A percentile compares a stretch with the other conserved stretches of the same genome.
phyloP scores from a whole-genome alignment of 331 rosid species.

The Rosa hybrid region DNA sequence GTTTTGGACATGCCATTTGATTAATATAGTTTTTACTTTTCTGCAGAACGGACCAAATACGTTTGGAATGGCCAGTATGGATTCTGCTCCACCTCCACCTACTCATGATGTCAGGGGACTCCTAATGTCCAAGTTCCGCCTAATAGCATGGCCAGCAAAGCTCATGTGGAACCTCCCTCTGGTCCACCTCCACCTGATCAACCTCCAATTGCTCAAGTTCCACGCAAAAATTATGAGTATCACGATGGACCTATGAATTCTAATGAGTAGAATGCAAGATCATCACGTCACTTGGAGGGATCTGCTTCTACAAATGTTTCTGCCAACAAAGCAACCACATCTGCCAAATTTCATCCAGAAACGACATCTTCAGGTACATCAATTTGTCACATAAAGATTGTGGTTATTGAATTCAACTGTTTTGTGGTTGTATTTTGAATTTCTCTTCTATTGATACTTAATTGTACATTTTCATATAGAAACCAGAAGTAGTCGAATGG shows the following conservation, averaged over 20 bases:
- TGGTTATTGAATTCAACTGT: constrained; percentile 1
- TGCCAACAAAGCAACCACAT: constrained; percentile 33
- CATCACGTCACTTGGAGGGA: constrained; percentile 28
- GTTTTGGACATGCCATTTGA: neutral
- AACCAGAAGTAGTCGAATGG: constrained; percentile 36
- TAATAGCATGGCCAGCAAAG: constrained; percentile 41
- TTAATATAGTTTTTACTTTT: neutral
- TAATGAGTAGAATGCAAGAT: constrained; percentile 37
- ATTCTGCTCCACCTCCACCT: neutral
- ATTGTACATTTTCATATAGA: constrained; percentile 41
- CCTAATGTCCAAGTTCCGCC: neutral
- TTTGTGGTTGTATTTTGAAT: neutral
- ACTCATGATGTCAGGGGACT: neutral
- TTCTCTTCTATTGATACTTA: neutral
- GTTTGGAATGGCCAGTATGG: constrained; percentile 40
- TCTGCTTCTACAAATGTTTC: constrained; percentile 32
- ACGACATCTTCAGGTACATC: constrained; percentile 57
- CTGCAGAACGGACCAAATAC: constrained; percentile 72
- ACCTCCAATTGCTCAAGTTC: constrained; percentile 42
- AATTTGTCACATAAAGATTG: constrained; percentile 4
- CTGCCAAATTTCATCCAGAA: constrained; percentile 40
- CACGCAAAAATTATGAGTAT: constrained; percentile 39
- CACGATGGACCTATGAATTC: constrained; percentile 33
- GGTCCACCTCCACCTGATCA: constrained; percentile 46
- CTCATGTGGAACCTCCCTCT: no score